These are phyloP conservation scores for Meredithiella fracta DNA, from an alignment of 2,329 filamentous ascomycete genomes.

Conservation along the genomic window DNA sequence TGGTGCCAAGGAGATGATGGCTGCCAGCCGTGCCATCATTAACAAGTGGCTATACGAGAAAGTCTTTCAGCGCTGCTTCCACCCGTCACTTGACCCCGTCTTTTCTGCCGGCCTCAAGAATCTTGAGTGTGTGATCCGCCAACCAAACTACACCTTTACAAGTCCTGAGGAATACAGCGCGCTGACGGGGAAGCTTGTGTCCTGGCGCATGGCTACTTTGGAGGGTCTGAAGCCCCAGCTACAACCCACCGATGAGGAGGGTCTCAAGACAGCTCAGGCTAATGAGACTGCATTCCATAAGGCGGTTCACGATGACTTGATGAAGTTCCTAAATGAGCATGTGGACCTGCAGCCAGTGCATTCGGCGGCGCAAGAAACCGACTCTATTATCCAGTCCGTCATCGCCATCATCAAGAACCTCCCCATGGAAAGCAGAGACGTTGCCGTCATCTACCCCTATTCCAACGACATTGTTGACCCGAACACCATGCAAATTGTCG, in stretches of 20 bases:
- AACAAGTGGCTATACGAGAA: constrained; percentile 81
- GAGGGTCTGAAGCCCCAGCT: constrained; percentile 70
- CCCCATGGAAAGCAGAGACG: constrained; percentile 79
- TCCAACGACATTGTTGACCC: constrained; percentile 56
- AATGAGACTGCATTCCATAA: constrained; percentile 50
- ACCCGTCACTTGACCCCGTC: constrained; percentile 63
- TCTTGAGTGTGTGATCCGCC: constrained; percentile 76
- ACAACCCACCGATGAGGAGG: constrained; percentile 44
- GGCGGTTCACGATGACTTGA: constrained; percentile 17
- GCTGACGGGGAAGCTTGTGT: constrained; percentile 69
- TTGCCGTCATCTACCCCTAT: constrained; percentile 69
- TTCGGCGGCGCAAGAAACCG: constrained; percentile 73
- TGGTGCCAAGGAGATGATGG: constrained; percentile 96
- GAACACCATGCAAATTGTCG: constrained; percentile 74
- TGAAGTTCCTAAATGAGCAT: constrained; percentile 51
- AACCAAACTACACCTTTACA: constrained; percentile 53
- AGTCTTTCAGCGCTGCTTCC: constrained; percentile 82
- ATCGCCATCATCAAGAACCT: constrained; percentile 73
- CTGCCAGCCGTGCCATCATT: constrained; percentile 76
- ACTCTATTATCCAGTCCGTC: constrained; percentile 85
- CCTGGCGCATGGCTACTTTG: constrained; percentile 84
- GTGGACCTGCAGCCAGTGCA: constrained; percentile 57
- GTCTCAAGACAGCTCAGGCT: constrained; percentile 45
- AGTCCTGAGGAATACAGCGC: constrained; percentile 83
- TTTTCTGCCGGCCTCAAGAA: constrained; percentile 67